These are phyloP conservation scores for Fraxinus floribunda DNA, from an alignment of 305 asterid genomes.

Conservation along the genomic window DNA sequence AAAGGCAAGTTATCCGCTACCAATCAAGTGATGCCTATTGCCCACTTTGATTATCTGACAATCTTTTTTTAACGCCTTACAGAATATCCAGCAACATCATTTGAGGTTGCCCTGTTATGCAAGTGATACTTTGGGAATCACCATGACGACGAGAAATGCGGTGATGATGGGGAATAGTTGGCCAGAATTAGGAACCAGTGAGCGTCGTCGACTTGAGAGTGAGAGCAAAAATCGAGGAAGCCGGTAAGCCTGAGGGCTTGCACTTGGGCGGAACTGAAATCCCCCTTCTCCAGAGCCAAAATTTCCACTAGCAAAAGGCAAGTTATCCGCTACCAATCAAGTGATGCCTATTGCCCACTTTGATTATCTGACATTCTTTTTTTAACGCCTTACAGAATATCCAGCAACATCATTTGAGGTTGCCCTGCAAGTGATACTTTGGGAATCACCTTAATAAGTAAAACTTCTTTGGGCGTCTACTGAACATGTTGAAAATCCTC, in stretches of 20 bases:
- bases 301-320: neutral
- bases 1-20: neutral
- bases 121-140: neutral
- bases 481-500: neutral
- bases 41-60: neutral
- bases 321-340: neutral
- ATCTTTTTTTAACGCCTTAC: neutral
- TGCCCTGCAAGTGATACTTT: neutral
- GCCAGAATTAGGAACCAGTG: no score
- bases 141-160: no score
- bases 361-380: neutral
- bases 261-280: slow-evolving; percentile 68
- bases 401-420: neutral
- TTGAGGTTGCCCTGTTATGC: neutral
- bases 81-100: neutral
- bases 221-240: no score
- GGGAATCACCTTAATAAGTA: neutral
- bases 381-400: neutral
- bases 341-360: neutral
- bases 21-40: neutral
- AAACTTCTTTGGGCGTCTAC: neutral
- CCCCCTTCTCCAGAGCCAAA: slow-evolving; percentile 65
- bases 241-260: slow-evolving; percentile 34
- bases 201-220: no score
- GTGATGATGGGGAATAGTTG: no score